phyloP scores from a whole-genome alignment of 805 yeast genomes.

The Monosporozyma aquatica region DNA sequence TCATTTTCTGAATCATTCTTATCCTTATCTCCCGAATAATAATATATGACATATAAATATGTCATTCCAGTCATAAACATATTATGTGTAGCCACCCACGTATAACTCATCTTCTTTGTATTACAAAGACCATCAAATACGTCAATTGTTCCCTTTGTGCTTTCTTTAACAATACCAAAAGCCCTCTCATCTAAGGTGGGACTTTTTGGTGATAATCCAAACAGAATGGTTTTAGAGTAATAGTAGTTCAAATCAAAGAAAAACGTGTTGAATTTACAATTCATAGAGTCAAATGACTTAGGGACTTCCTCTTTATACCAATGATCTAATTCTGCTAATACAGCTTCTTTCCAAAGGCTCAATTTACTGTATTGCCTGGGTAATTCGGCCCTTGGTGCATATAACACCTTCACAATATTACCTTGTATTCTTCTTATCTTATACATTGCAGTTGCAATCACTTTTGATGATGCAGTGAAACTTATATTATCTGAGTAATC shows the following conservation, averaged over 20 bases:
- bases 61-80: conserved; percentile 85
- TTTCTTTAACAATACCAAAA: conserved; percentile 45
- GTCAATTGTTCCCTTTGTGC: conserved; percentile 58
- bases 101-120: conserved; percentile 61
- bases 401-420: conserved; percentile 61
- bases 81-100: conserved; percentile 91
- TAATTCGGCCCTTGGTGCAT: conserved; percentile 55
- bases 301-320: conserved; percentile 57
- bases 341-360: conserved; percentile 54
- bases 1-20: conserved; percentile 35
- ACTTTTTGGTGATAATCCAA: conserved; percentile 71
- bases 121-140: conserved; percentile 51
- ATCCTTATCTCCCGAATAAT: conserved; percentile 52
- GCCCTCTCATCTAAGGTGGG: conserved; percentile 46
- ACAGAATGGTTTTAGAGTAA: conserved; percentile 61
- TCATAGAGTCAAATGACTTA: conserved; percentile 47
- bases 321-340: conserved; percentile 41
- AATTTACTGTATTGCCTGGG: conserved; percentile 52
- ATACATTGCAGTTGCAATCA: conserved; percentile 58
- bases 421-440: conserved; percentile 66
- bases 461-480: conserved; percentile 53
- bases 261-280: conserved; percentile 62
- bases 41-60: conserved; percentile 66
- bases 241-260: conserved; percentile 69
- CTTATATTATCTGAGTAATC: conserved; percentile 36